Evolutionary conservation across 129 eudicot species (phyloP).

Genomic region (Artemisia tridentata): DNA sequence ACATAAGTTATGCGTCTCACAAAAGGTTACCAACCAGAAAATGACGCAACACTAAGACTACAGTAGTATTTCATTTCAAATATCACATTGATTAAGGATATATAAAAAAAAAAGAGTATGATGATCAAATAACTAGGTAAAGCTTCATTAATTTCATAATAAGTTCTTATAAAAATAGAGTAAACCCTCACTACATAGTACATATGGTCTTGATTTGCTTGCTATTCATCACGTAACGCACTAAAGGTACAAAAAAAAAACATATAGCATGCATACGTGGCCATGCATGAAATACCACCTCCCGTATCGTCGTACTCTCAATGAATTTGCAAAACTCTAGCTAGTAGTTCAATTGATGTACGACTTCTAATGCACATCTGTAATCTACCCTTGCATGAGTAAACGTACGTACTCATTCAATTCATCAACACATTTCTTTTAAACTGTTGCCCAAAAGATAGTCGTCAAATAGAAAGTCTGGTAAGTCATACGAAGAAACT

Average conservation of each 20-base stretch:
- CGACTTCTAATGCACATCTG: background rate
- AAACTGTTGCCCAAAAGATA: constrained; percentile 32
- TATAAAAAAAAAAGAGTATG: too few relatives aligned
- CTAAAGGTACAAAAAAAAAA: constrained; percentile 14
- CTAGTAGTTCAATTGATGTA: background rate
- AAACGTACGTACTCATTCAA: background rate
- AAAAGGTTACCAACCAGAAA: too few relatives aligned
- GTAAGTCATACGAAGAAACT: constrained; percentile 27
- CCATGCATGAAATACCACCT: constrained; percentile 10
- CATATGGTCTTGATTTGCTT: constrained; percentile 17
- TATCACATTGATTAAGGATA: too few relatives aligned
- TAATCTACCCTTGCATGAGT: background rate
- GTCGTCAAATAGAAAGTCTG: constrained; percentile 33
- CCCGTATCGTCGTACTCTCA: constrained; percentile 11
- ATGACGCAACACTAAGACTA: too few relatives aligned
- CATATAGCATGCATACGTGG: constrained; percentile 29
- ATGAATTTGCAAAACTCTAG: constrained; percentile 5
- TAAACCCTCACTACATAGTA: constrained; percentile 16
- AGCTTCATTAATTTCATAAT: too few relatives aligned
- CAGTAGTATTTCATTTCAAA: too few relatives aligned
- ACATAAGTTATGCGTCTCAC: too few relatives aligned
- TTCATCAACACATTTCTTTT: constrained; percentile 22
- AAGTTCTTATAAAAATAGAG: background rate
- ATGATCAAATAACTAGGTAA: too few relatives aligned
- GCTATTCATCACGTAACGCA: constrained; percentile 24